Evolutionary conservation across 1,139 yeast species (phyloP).

Genomic region (Tardiomyces depauwii): DNA sequence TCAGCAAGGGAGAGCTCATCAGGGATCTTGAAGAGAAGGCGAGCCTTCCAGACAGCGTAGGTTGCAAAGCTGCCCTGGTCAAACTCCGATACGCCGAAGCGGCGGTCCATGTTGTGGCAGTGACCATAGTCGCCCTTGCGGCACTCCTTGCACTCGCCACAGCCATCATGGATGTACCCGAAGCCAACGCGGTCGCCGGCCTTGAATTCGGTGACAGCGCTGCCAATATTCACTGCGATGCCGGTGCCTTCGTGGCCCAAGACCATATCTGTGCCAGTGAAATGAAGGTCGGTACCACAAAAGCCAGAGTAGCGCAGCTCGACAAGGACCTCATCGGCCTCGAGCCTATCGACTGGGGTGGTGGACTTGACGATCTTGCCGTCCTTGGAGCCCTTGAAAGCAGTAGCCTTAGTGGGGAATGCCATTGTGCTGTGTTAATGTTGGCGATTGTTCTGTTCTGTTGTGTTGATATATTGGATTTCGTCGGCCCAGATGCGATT

Average conservation of each 20-base stretch:
- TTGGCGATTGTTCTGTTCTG: too few species aligned
- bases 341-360: background rate
- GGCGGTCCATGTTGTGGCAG: constrained; percentile 33
- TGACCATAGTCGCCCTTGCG: constrained; percentile 56
- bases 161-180: constrained; percentile 61
- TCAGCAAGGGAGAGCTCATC: constrained; percentile 58
- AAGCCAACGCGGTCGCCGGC: constrained; percentile 75
- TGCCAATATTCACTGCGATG: constrained; percentile 55
- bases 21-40: constrained; percentile 59
- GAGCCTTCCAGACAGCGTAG: constrained; percentile 24
- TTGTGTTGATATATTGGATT: too few species aligned
- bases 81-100: background rate
- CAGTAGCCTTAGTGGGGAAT: background rate
- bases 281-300: constrained; percentile 40
- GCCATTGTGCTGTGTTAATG: background rate
- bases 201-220: constrained; percentile 39
- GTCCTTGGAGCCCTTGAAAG: background rate
- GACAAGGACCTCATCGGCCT: constrained; percentile 41
- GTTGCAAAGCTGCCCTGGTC: constrained; percentile 27
- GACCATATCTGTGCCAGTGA: constrained; percentile 65
- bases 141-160: constrained; percentile 66
- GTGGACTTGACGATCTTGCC: background rate
- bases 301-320: constrained; percentile 37
- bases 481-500: too few species aligned
- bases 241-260: constrained; percentile 90